These are phyloP conservation scores for Mycena olivaceomarginata DNA, from an alignment of 768 basidiomycete species.

Conservation along the genomic window DNA sequence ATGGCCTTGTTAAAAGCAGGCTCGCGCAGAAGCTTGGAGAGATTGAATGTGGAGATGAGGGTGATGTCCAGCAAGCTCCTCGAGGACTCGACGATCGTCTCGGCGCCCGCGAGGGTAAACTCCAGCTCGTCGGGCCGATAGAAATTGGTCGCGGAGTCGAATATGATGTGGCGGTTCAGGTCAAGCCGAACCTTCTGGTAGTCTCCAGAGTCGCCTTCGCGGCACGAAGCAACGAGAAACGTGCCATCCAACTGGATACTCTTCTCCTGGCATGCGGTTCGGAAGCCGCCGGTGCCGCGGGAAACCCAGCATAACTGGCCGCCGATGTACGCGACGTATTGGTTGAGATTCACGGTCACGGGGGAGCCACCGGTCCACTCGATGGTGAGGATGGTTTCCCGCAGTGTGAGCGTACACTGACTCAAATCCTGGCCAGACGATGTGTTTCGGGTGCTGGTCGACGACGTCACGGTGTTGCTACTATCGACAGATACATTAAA, in stretches of 20 bases:
- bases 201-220: slow-evolving; percentile 6
- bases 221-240: not conserved
- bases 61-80: slow-evolving; percentile 27
- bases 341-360: slow-evolving; percentile 25
- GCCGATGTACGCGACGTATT: slow-evolving; percentile 26
- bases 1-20: slow-evolving; percentile 16
- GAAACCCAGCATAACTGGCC: slow-evolving; percentile 9
- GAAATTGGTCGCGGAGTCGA: slow-evolving; percentile 8
- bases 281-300: slow-evolving; percentile 24
- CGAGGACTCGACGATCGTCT: slow-evolving; percentile 25
- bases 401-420: slow-evolving; percentile 21
- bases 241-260: slow-evolving; percentile 22
- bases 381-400: slow-evolving; percentile 23
- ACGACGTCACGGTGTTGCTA: not conserved
- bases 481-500: slow-evolving; percentile 5
- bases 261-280: slow-evolving; percentile 15
- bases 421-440: slow-evolving; percentile 2
- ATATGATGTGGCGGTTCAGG: slow-evolving; percentile 8
- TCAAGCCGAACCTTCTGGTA: slow-evolving; percentile 5
- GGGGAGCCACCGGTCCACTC: not conserved
- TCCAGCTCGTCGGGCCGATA: slow-evolving; percentile 17
- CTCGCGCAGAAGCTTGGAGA: slow-evolving; percentile 26
- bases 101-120: slow-evolving; percentile 10
- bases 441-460: not conserved
- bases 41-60: slow-evolving; percentile 27